Percentiles rank a stretch among this genome's conserved stretches.
Evolutionary conservation across 345 rosid genomes (phyloP).

Genomic region (Moricandia arvensis): DNA sequence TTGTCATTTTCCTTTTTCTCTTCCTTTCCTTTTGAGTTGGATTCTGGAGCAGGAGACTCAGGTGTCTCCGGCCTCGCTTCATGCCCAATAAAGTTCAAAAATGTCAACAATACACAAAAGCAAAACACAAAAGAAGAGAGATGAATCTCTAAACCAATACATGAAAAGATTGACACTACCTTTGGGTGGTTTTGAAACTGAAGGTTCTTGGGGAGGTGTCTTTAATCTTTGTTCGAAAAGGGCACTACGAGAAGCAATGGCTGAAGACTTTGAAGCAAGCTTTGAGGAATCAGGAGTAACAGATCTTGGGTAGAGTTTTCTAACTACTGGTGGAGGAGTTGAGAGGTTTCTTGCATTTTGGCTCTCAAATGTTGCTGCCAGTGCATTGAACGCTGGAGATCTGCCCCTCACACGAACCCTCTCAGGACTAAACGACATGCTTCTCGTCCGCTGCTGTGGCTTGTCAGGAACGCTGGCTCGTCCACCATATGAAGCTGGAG

Average conservation of each 20-base stretch:
- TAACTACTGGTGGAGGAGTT: conserved; percentile 48
- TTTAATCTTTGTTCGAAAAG: conserved; percentile 64
- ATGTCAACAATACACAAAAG: conserved; percentile 2
- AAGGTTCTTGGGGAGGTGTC: conserved; percentile 60
- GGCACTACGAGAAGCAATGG: conserved; percentile 67
- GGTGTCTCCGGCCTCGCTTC: conserved; percentile 55
- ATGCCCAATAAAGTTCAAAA: neutral
- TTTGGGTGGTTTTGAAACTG: conserved; percentile 74
- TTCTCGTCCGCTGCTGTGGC: conserved; percentile 38
- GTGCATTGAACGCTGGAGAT: conserved; percentile 42
- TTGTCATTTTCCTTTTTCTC: conserved; percentile 27
- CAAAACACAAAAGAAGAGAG: neutral
- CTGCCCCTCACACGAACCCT: conserved; percentile 42
- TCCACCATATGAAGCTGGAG: conserved; percentile 78
- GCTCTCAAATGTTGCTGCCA: conserved; percentile 41
- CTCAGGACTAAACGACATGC: conserved; percentile 43
- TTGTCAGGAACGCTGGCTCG: conserved; percentile 59
- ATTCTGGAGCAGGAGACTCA: conserved; percentile 45
- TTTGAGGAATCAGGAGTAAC: conserved; percentile 73
- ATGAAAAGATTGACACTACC: conserved; percentile 40
- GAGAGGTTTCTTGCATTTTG: conserved; percentile 42
- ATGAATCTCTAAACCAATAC: neutral
- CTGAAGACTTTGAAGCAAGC: conserved; percentile 61
- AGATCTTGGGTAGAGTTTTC: conserved; percentile 89
- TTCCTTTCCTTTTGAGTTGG: conserved; percentile 46